Evolutionary conservation across 2,329 filamentous ascomycete species (phyloP).

Genomic region (Conoideocrella luteorostrata): DNA sequence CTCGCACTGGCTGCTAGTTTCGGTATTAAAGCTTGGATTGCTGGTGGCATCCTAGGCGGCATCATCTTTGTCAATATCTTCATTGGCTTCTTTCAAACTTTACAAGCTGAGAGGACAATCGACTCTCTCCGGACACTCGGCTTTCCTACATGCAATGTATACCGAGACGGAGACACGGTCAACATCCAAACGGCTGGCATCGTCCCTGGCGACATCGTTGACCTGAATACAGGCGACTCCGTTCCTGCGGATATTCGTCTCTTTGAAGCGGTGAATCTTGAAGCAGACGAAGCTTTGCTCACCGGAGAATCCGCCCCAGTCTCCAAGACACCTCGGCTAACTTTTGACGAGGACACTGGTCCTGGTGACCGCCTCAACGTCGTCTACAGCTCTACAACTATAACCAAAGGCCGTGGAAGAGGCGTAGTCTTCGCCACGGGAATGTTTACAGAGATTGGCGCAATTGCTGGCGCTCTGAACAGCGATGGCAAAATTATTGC

Average conservation of each 20-base stretch:
- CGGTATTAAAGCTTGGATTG: constrained; percentile 44
- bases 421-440: constrained; percentile 52
- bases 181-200: constrained; percentile 27
- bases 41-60: constrained; percentile 42
- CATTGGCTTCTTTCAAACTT: constrained; percentile 38
- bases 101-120: constrained; percentile 33
- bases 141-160: constrained; percentile 28
- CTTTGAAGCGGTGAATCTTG: constrained; percentile 51
- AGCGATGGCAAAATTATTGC: not conserved
- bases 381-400: constrained; percentile 46
- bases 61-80: constrained; percentile 31
- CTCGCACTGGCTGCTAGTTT: constrained; percentile 52
- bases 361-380: constrained; percentile 50
- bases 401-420: constrained; percentile 48
- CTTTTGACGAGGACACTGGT: constrained; percentile 28
- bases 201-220: constrained; percentile 48
- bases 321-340: constrained; percentile 36
- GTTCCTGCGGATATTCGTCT: constrained; percentile 48
- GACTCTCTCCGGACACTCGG: constrained; percentile 29
- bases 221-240: constrained; percentile 44
- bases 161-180: constrained; percentile 26
- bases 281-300: constrained; percentile 55
- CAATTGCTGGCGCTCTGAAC: constrained; percentile 38
- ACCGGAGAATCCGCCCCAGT: constrained; percentile 54
- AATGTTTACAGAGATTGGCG: constrained; percentile 52